These are phyloP conservation scores for Epichloe brachyelytri DNA, from an alignment of 2,329 filamentous ascomycete species.

Conservation along the genomic window DNA sequence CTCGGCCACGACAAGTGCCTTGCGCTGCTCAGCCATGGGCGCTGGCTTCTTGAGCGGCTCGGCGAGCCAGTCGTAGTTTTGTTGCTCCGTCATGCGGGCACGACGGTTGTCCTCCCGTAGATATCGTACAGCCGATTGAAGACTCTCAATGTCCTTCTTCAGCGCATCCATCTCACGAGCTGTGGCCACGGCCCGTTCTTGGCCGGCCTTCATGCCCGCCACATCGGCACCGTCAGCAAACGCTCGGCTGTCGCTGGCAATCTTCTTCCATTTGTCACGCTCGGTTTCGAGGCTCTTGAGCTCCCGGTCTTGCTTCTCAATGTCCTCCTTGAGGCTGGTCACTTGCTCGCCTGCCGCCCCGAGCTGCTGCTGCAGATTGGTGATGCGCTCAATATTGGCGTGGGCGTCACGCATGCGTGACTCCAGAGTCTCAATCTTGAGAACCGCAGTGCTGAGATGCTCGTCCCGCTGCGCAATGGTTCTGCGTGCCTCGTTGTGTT, in stretches of 20 bases:
- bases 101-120: slow-evolving; percentile 55
- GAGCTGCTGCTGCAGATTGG: slow-evolving; percentile 48
- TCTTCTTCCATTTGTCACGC: slow-evolving; percentile 58
- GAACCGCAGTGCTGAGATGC: slow-evolving; percentile 71
- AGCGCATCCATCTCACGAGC: slow-evolving; percentile 62
- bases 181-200: slow-evolving; percentile 56
- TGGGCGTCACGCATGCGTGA: slow-evolving; percentile 74
- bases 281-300: slow-evolving; percentile 51
- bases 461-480: slow-evolving; percentile 63
- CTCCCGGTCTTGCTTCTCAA: slow-evolving; percentile 55
- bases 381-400: slow-evolving; percentile 59
- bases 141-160: slow-evolving; percentile 51
- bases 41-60: slow-evolving; percentile 41
- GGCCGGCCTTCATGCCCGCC: slow-evolving; percentile 41
- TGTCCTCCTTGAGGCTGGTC: slow-evolving; percentile 44
- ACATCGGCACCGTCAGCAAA: slow-evolving; percentile 40
- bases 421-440: slow-evolving; percentile 88
- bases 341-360: slow-evolving; percentile 38
- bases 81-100: slow-evolving; percentile 44
- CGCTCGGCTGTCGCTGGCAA: slow-evolving; percentile 47
- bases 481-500: slow-evolving; percentile 65
- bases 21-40: slow-evolving; percentile 34
- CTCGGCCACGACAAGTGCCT: slow-evolving; percentile 43
- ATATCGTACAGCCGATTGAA: slow-evolving; percentile 54
- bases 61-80: slow-evolving; percentile 44